Percentiles rank a stretch among this genome's conserved stretches.
phyloP scores from a whole-genome alignment of 2,329 filamentous ascomycete genomes.

The Aspergillus niger region DNA sequence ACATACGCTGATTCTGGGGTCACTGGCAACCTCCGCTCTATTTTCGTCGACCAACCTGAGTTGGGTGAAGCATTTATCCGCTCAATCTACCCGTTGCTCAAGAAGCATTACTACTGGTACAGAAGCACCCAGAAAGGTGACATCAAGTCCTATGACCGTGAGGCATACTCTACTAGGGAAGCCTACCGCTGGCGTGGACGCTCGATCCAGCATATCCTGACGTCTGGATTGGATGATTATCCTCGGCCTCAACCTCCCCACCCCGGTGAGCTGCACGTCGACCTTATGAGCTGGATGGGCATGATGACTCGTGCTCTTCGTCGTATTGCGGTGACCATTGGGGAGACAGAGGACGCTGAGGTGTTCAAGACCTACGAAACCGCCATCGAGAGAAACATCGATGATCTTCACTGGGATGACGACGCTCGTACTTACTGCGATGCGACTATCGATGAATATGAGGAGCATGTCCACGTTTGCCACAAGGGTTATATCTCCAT shows the following conservation, averaged over 20 bases:
- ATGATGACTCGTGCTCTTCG: constrained; percentile 87
- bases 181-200: constrained; percentile 94
- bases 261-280: constrained; percentile 91
- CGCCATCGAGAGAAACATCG: constrained; percentile 81
- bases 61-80: constrained; percentile 71
- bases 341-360: constrained; percentile 71
- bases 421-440: constrained; percentile 85
- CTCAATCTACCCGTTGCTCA: constrained; percentile 80
- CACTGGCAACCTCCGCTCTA: constrained; percentile 58
- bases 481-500: constrained; percentile 96
- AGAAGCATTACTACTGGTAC: constrained; percentile 93
- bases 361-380: constrained; percentile 71
- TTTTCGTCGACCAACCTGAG: constrained; percentile 67
- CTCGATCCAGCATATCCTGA: constrained; percentile 81
- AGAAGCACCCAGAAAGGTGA: constrained; percentile 87
- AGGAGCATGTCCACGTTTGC: constrained; percentile 86
- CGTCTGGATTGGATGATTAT: constrained; percentile 94
- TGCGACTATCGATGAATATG: constrained; percentile 90
- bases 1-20: constrained; percentile 25
- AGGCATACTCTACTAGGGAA: constrained; percentile 85
- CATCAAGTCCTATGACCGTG: constrained; percentile 85
- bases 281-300: constrained; percentile 96
- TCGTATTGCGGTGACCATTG: constrained; percentile 76
- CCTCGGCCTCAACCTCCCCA: constrained; percentile 91
- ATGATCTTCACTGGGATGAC: constrained; percentile 90